Evolutionary conservation across 305 asterid species (phyloP), one percentile per base, ranked within the genome.

Genomic region (Striga hermonthica): DNA sequence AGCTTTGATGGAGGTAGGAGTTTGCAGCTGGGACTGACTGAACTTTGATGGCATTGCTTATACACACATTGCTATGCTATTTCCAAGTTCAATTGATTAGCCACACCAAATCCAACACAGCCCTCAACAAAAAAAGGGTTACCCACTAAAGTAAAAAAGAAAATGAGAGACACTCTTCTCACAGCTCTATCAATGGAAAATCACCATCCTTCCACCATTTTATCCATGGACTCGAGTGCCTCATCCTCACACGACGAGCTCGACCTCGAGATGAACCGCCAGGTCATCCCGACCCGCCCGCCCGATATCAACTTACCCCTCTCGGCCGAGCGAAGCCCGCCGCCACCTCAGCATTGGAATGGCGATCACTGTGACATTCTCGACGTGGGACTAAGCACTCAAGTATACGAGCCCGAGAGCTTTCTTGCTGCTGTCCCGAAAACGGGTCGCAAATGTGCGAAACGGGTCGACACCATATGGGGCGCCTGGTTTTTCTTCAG

Each of bases 401-500:
- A 88, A 66, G 61, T 84, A 1, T 86, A 86, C 3, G 96, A 86
- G 67, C 77, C 88, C 0, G 93, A 84, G 55, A 77, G 76, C 61
- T 84, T 75, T 67, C 82, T 82, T 14, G 68, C 65, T 66, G 68
- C 65, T 66, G 86, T 64, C 16, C 80, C 96, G 6, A 91, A 91
- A 60, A 74, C 73, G 35, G 93, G 90, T 10, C 74, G 81, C 66
- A 91, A 88, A 77, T 88, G 85, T 54, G 80, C 86, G 0, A 91
- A 88, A 73, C 76, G 97, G 62, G 77, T 82, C 8, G 96, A 90
- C 67, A 88, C 89, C 75, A 84, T 91, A 12, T 91, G 98, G 98
- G 98, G 96, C 9, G 98, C 97, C 39, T 91, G 97, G 97, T 81
- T 88, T 59, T 91, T 91, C 84, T 91, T 91, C 76, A 88, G 82